These are phyloP conservation scores for Calycina herbarum DNA, from an alignment of 2,329 filamentous ascomycete genomes.

Conservation along the genomic window DNA sequence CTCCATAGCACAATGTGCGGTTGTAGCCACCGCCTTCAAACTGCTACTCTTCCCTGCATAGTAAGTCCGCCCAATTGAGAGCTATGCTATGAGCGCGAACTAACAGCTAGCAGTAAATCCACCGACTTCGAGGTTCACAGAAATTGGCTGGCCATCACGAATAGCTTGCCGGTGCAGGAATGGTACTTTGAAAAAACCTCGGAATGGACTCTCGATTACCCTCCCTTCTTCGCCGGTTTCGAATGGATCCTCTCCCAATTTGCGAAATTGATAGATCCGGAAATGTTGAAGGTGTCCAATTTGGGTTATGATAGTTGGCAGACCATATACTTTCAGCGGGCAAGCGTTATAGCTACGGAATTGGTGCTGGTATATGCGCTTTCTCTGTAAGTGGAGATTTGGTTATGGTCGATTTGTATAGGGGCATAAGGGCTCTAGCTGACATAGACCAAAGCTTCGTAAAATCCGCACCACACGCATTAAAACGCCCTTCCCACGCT, in stretches of 20 bases:
- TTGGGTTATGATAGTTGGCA: conserved; percentile 88
- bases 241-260: conserved; percentile 88
- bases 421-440: conserved; percentile 23
- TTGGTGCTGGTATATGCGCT: conserved; percentile 81
- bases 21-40: conserved; percentile 86
- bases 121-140: conserved; percentile 99
- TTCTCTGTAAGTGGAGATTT: conserved; percentile 57
- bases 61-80: conserved; percentile 53
- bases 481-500: conserved; percentile 78
- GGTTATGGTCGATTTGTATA: not conserved
- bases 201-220: conserved; percentile 99
- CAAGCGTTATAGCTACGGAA: conserved; percentile 85
- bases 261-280: conserved; percentile 73
- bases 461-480: conserved; percentile 62
- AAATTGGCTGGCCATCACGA: conserved; percentile 96
- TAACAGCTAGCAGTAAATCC: conserved; percentile 69
- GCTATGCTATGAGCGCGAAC: not conserved
- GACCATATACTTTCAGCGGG: conserved; percentile 88
- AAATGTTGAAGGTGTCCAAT: conserved; percentile 79
- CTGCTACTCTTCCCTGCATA: conserved; percentile 91
- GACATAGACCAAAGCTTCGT: conserved; percentile 60
- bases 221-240: conserved; percentile 96
- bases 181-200: conserved; percentile 99
- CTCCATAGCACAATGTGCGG: conserved; percentile 82
- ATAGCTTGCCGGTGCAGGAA: conserved; percentile 80